Evolutionary conservation across 2,329 filamentous ascomycete genomes (phyloP), one percentile per base, ranked within the genome.

Genomic region (Pseudogymnoascus sp.): DNA sequence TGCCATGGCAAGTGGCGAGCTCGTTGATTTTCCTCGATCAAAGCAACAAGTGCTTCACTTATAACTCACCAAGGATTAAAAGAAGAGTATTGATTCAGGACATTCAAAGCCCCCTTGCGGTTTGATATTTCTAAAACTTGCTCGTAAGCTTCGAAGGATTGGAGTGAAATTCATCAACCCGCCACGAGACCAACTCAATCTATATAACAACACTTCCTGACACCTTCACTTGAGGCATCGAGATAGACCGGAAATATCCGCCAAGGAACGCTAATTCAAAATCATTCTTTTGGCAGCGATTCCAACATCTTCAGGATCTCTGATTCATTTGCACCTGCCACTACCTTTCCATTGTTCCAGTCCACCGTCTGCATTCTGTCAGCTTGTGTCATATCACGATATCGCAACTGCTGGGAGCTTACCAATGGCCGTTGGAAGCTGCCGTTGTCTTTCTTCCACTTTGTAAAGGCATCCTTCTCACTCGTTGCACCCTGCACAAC

Each of bases 291-390:
- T 8, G 80, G 77, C 61, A 85, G 73, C 62, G 83, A 79, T 63
- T 85, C 83, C 60, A 97, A 75, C 75, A 96, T 80, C 76, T 88
- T 91, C 72, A 96, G 76, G 64, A 97, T 97, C 77, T 93, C 89
- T 13, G 91, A 96, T 78, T 96, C 87, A 66, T 89, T 87, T 59
- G 89, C 90, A 18, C 90, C 90, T 27, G 84, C 78, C 77, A 89
- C 79, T 55, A 87, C 93, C 74, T 86, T 89, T 66, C 92, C 94
- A 74, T 93, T 92, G 73, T 88, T 90, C 94, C 94, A 97, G 74
- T 97, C 93, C 60, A 97, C 93, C 63, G 88, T 77, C 82, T 81
- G 65, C 29, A 36, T 21, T 39, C 35, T 39, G 65, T 74, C 69
- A 72, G 72, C 63, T 60, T 65, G 45, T 18, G 37, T 55, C 61